Percentiles rank a stretch among this genome's conserved stretches.
Evolutionary conservation across 2,329 filamentous ascomycete genomes (phyloP).

Genomic region (Herpotrichia juniperi): DNA sequence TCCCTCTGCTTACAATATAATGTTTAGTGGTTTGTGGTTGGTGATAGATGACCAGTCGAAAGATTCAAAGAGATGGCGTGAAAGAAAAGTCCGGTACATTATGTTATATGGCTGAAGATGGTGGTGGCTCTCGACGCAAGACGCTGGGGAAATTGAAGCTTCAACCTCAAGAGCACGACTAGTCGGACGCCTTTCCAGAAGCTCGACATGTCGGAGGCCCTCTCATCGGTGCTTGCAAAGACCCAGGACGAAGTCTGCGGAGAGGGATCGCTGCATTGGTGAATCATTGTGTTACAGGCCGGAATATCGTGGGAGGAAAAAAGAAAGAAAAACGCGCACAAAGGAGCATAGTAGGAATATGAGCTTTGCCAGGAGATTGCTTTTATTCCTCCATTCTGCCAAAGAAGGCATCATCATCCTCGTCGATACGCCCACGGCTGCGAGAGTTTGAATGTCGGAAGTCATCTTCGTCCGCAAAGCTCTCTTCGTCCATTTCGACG

Average conservation of each 20-base stretch:
- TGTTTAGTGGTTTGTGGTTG: not conserved
- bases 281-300: slow-evolving; percentile 44
- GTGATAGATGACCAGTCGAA: not conserved
- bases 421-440: slow-evolving; percentile 70
- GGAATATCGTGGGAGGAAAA: slow-evolving; percentile 19
- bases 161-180: slow-evolving; percentile 47
- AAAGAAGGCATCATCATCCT: slow-evolving; percentile 95
- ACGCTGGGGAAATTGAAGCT: slow-evolving; percentile 34
- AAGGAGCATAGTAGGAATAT: slow-evolving; percentile 14
- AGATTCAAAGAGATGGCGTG: not conserved
- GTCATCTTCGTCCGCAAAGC: slow-evolving; percentile 70
- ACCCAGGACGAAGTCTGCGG: slow-evolving; percentile 39
- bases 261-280: slow-evolving; percentile 46
- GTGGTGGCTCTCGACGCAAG: slow-evolving; percentile 47
- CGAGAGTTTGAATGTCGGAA: slow-evolving; percentile 53
- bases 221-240: slow-evolving; percentile 51
- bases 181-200: not conserved
- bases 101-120: not conserved
- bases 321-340: not conserved
- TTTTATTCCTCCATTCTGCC: slow-evolving; percentile 84
- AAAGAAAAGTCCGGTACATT: slow-evolving; percentile 1
- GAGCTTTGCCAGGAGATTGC: slow-evolving; percentile 3
- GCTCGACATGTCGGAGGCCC: slow-evolving; percentile 29
- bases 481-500: slow-evolving; percentile 62
- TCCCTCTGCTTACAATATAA: slow-evolving; percentile 1